phyloP scores from a whole-genome alignment of 768 basidiomycete species.

The Tephrocybe sp. region DNA sequence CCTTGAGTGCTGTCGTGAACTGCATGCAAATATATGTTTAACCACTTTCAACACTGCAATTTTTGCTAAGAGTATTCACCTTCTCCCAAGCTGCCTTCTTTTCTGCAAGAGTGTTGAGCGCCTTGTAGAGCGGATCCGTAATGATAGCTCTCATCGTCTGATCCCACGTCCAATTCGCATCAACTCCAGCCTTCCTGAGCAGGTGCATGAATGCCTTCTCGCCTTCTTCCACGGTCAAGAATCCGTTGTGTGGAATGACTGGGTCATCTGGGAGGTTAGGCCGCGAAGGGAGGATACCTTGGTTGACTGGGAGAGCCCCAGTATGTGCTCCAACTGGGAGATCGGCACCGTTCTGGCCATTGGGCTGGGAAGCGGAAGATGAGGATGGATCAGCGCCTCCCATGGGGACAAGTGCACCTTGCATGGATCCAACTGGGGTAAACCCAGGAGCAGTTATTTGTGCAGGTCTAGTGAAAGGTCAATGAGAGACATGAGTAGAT shows the following conservation, averaged over 20 bases:
- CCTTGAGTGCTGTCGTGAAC: constrained; percentile 78
- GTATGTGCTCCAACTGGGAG: constrained; percentile 53
- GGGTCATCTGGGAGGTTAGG: constrained; percentile 86
- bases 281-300: constrained; percentile 65
- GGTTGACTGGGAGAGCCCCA: constrained; percentile 57
- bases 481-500: background rate
- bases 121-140: constrained; percentile 96
- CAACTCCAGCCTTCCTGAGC: constrained; percentile 85
- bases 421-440: constrained; percentile 41
- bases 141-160: constrained; percentile 97
- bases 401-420: constrained; percentile 55
- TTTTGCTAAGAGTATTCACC: constrained; percentile 50
- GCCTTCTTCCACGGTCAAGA: constrained; percentile 82
- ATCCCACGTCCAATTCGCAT: constrained; percentile 96
- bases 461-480: constrained; percentile 21
- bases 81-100: constrained; percentile 95
- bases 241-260: constrained; percentile 88
- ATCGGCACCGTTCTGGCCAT: constrained; percentile 48
- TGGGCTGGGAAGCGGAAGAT: constrained; percentile 49
- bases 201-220: constrained; percentile 94
- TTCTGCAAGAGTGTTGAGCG: constrained; percentile 89
- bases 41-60: background rate
- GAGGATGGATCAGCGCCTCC: constrained; percentile 52
- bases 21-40: constrained; percentile 27
- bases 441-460: constrained; percentile 43